Base-by-base conservation (phyloP, 805 yeast species). In the Kodamaea hsintzibuensis region DNA sequence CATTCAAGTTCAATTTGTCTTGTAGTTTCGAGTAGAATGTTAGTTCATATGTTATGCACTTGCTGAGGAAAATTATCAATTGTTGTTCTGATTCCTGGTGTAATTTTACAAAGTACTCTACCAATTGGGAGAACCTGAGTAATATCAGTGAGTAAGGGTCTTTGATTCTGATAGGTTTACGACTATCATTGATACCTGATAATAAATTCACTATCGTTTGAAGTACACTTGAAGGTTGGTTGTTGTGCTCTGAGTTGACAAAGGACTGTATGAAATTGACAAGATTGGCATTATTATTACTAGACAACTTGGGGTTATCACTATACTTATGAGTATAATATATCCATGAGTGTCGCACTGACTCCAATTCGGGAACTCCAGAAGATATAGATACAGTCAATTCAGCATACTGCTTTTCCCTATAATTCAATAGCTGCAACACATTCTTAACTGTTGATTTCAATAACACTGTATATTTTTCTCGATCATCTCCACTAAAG, bases 41-140 rank as follows among this genome's bases (percentile, higher is more conserved):
- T 5, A 53, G 44, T 39, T 67, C 69, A 49, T 65, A 56, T 3
- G 46, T 42, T 19, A 64, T 56, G 51, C 72, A 68, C 37, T 54
- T 46, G 45, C 57, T 52, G 14, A 68, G 37, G 51, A 57, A 63
- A 4, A 52, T 47, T 3, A 58, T 52, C 25, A 68, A 49, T 9
- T 54, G 51, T 1, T 19, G 22, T 42, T 66, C 68, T 1, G 68
- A 61, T 6, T 57, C 56, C 7, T 18, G 16, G 19, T 65, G 62
- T 13, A 62, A 46, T 14, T 55, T 49, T 35, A 57, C 22, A 43
- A 66, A 56, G 39, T 54, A 59, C 44, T 59, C 61, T 14, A 66
- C 44, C 18, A 64, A 46, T 33, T 53, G 33, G 4, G 66, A 57
- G 18, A 64, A 53, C 22, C 55, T 55, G 8, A 50, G 38, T 12